phyloP scores from a whole-genome alignment of 2,329 filamentous ascomycete genomes.

The Aspergillus brunneoviolaceus region DNA sequence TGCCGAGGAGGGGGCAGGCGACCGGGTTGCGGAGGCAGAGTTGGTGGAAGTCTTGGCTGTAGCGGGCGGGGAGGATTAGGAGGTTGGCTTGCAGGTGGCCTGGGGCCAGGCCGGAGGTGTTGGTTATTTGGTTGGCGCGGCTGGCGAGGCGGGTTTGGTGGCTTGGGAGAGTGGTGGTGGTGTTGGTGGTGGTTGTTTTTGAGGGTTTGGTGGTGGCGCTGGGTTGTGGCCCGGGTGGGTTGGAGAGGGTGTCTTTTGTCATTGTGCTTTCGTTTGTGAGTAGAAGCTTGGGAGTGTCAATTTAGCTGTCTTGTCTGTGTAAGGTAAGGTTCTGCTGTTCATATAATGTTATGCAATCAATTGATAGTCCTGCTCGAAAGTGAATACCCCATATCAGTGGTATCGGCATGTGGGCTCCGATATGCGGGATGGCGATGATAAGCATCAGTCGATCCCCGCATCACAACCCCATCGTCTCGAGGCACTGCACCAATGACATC shows the following conservation, averaged over 20 bases:
- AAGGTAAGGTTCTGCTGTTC: neutral
- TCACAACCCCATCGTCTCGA: neutral
- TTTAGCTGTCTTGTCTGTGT: neutral
- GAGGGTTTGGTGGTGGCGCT: too few species aligned
- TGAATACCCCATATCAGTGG: neutral
- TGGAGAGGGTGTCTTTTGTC: neutral
- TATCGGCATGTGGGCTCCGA: slow-evolving; percentile 7
- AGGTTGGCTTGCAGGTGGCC: slow-evolving; percentile 62
- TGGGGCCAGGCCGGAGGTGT: slow-evolving; percentile 57
- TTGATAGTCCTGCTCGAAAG: neutral
- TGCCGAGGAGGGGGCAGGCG: slow-evolving; percentile 60
- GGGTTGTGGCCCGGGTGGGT: too few species aligned
- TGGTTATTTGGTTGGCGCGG: slow-evolving; percentile 42
- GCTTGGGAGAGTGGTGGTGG: too few species aligned
- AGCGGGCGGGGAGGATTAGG: slow-evolving; percentile 57
- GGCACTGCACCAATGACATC: neutral
- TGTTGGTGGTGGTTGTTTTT: too few species aligned
- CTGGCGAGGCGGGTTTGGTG: slow-evolving; percentile 46
- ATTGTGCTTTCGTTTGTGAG: neutral
- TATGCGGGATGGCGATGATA: slow-evolving; percentile 3
- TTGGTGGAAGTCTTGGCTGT: slow-evolving; percentile 58
- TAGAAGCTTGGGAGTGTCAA: too few species aligned
- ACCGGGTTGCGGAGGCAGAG: slow-evolving; percentile 64
- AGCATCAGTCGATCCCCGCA: neutral
- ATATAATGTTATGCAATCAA: neutral